Conservation (phyloP, 2,329 filamentous ascomycete species). For the Thelonectria rubi region DNA sequence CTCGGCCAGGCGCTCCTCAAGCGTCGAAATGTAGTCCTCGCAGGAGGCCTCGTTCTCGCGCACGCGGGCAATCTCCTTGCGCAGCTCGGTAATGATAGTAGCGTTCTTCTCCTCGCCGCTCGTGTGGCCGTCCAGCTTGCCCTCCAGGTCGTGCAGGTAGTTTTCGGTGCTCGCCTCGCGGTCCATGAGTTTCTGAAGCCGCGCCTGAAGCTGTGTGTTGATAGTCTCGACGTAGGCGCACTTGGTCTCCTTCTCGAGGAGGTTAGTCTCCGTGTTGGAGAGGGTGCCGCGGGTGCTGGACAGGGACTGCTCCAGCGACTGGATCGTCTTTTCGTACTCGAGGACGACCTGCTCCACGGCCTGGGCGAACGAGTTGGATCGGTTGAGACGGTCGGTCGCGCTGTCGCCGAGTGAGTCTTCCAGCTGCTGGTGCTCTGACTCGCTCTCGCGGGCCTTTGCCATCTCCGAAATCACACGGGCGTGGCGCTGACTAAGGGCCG, state of each 20-base stretch:
- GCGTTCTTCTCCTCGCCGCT: slow-evolving; percentile 94
- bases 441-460: slow-evolving; percentile 81
- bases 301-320: slow-evolving; percentile 88
- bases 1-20: slow-evolving; percentile 94
- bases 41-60: slow-evolving; percentile 89
- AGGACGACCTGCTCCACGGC: slow-evolving; percentile 95
- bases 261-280: slow-evolving; percentile 82
- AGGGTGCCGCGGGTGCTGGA: slow-evolving; percentile 87
- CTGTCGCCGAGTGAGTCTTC: slow-evolving; percentile 74
- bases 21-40: slow-evolving; percentile 96
- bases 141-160: slow-evolving; percentile 91
- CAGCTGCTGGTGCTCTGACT: slow-evolving; percentile 65
- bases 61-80: slow-evolving; percentile 88
- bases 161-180: slow-evolving; percentile 91
- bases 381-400: slow-evolving; percentile 87
- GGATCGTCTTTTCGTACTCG: slow-evolving; percentile 99
- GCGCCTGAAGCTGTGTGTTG: slow-evolving; percentile 86
- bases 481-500: slow-evolving; percentile 87
- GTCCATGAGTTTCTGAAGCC: slow-evolving; percentile 92
- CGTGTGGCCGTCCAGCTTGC: slow-evolving; percentile 88
- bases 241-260: slow-evolving; percentile 93
- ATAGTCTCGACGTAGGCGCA: slow-evolving; percentile 93
- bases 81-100: slow-evolving; percentile 83
- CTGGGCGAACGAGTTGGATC: slow-evolving; percentile 94
- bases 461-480: slow-evolving; percentile 96